Evolutionary conservation across 192 early-diverging fungal genomes (phyloP).

Genomic region (Podila verticillata): DNA sequence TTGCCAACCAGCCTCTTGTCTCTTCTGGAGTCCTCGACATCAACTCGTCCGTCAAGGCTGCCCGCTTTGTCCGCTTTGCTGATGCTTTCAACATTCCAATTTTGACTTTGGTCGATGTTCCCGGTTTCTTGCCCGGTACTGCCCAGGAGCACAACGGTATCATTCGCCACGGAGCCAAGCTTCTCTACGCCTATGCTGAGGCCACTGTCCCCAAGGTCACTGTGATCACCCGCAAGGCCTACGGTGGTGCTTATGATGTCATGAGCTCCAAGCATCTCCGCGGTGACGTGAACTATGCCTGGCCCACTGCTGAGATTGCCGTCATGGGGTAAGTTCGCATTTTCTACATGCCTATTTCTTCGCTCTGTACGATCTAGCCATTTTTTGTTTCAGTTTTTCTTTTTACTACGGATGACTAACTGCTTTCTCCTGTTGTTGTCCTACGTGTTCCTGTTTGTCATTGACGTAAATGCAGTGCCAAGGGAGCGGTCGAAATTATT

Average conservation of each 20-base stretch:
- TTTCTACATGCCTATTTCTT: not conserved
- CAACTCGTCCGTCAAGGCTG: slow-evolving; percentile 94
- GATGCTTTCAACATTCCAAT: slow-evolving; percentile 97
- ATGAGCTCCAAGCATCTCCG: slow-evolving; percentile 97
- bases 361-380: not conserved
- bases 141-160: slow-evolving; percentile 96
- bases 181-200: slow-evolving; percentile 96
- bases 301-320: slow-evolving; percentile 98
- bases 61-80: slow-evolving; percentile 95
- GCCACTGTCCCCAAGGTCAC: slow-evolving; percentile 97
- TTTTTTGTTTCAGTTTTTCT: not conserved
- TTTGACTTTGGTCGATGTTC: slow-evolving; percentile 95
- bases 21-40: slow-evolving; percentile 97
- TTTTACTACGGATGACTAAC: not conserved
- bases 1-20: slow-evolving; percentile 96
- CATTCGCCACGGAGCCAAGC: slow-evolving; percentile 95
- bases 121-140: slow-evolving; percentile 95
- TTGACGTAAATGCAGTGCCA: slow-evolving; percentile 56
- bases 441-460: not conserved
- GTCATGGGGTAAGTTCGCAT: slow-evolving; percentile 87
- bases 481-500: slow-evolving; percentile 97
- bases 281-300: slow-evolving; percentile 91
- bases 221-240: slow-evolving; percentile 94
- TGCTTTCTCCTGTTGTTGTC: not conserved
- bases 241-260: slow-evolving; percentile 97